Percentiles rank a stretch among this genome's conserved stretches.
Evolutionary conservation across 2,329 filamentous ascomycete genomes (phyloP).

Genomic region (Herpomyces periplanetae): DNA sequence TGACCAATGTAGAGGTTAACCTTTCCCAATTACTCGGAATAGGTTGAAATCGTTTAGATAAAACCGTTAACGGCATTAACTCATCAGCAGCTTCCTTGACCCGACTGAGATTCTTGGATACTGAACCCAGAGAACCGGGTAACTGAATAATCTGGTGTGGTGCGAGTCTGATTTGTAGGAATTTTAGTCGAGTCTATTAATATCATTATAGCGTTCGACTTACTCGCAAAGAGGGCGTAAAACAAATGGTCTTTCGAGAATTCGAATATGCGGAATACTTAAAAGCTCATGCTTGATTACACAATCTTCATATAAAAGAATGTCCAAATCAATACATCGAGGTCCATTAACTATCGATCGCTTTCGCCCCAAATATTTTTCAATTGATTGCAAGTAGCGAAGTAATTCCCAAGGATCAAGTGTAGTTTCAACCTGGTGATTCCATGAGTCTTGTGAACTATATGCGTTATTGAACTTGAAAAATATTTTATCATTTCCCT

Average conservation of each 20-base stretch:
- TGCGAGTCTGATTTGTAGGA: conserved; percentile 1
- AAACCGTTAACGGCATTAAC: too few species aligned
- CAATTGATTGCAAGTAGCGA: conserved; percentile 44
- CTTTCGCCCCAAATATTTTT: conserved; percentile 32
- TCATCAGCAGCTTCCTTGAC: too few species aligned
- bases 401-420: conserved; percentile 34
- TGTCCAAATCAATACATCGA: conserved; percentile 71
- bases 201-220: conserved; percentile 6
- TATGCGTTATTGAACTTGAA: background rate
- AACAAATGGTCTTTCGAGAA: conserved; percentile 73
- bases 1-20: too few species aligned
- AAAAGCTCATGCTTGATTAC: conserved; percentile 26
- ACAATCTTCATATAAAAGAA: conserved; percentile 37
- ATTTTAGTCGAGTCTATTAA: conserved; percentile 6
- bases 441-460: conserved; percentile 2
- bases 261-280: conserved; percentile 44
- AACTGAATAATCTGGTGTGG: too few species aligned
- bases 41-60: too few species aligned
- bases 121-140: too few species aligned
- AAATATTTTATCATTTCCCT: background rate
- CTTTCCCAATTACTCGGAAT: too few species aligned
- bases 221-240: conserved; percentile 48
- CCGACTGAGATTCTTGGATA: too few species aligned
- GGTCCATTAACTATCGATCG: conserved; percentile 78
- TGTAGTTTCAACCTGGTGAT: conserved; percentile 47